Evolutionary conservation across 345 rosid genomes (phyloP).

Genomic region (Abelmoschus esculentus): DNA sequence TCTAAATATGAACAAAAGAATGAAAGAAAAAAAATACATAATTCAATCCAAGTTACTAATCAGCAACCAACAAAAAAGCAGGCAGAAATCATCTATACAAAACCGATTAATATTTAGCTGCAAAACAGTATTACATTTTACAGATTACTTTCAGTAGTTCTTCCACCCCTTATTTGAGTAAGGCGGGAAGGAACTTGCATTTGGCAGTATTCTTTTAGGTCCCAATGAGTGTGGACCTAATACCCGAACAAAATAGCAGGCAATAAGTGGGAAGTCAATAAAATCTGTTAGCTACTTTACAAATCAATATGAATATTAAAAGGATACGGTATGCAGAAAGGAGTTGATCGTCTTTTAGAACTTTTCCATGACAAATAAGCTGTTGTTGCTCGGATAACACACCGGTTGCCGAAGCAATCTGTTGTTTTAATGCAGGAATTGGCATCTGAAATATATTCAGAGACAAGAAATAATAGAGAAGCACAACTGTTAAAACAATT

Average conservation of each 20-base stretch:
- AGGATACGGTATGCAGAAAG: conserved; percentile 84
- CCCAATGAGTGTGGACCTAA: not conserved
- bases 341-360: conserved; percentile 67
- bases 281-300: conserved; percentile 1
- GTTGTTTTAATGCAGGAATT: conserved; percentile 71
- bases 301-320: not conserved
- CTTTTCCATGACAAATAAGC: conserved; percentile 70
- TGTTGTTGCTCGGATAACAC: conserved; percentile 68
- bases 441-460: conserved; percentile 40
- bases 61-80: not conserved
- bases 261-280: not conserved
- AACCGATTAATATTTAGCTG: not conserved
- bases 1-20: not conserved
- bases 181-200: not conserved
- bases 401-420: conserved; percentile 70
- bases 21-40: not conserved
- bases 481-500: not conserved
- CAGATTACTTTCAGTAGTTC: not conserved
- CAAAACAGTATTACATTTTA: not conserved
- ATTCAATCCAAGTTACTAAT: not conserved
- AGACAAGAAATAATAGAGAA: not conserved
- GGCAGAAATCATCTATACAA: not conserved
- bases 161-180: not conserved
- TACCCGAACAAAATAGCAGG: not conserved
- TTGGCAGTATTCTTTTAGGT: not conserved